Base-by-base conservation (phyloP, 495 filamentous ascomycete genomes). In the Lasiosphaeria hispida region DNA sequence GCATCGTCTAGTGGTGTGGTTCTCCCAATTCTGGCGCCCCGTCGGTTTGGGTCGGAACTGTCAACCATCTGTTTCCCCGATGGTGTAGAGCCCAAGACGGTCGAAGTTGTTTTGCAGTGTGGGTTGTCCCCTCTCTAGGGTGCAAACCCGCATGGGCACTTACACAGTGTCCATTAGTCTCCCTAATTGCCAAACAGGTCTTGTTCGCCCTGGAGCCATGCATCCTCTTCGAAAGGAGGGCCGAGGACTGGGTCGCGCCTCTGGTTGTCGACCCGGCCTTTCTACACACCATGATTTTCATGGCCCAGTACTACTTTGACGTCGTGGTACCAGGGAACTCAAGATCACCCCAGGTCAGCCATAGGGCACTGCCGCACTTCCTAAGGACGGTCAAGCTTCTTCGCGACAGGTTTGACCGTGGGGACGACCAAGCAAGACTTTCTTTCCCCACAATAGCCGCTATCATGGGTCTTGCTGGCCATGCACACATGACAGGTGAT, bases 201-300 rank as follows among this genome's bases (percentile, higher is more conserved):
- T 41, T 78, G n/a, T 74, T 71, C 55, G 69, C 70, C n/a, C 54
- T 75, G 19, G 72, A 71, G 41, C n/a, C 57, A 38, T 76, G 67
- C 56, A 69, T 77, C 41, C 15, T 63, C 48, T 72, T 77, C 62
- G 65, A 72, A 13, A 30, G 53, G 51, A 13, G 59, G 61, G 53
- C 56, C 55, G 17, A 67, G 56, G 23, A 55, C 40, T 76, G 69
- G 68, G 58, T 75, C 38, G 69, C 66, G 10, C 65, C 72, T 9
- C 51, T 79, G 10, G 58, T 63, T 4, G 10, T 60, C 13, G 72
- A 78, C 47, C 52, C 69, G 9, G 71, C 69, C 33, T 78, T 71
- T 44, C 66, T 79, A 2, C 71, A 77, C 55, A 58, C 69, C 44
- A 70, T 72, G 59, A 63, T 70, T n/a, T 72, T 72, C 53, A 67